These are phyloP conservation scores for Forsythia viridissima DNA, from an alignment of 257 asterid species.

Conservation along the genomic window DNA sequence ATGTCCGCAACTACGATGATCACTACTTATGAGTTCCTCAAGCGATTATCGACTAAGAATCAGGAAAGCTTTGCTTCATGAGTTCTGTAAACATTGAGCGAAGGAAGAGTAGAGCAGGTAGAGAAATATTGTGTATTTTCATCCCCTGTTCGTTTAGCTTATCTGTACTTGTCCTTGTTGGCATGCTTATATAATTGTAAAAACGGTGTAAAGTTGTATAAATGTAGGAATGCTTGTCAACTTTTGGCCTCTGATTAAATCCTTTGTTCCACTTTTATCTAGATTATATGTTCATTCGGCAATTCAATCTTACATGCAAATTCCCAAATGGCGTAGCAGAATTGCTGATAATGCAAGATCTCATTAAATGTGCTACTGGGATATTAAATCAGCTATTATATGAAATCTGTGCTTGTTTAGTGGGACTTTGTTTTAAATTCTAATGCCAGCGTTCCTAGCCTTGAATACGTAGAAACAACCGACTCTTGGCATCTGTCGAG, in stretches of 20 bases:
- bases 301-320: not conserved
- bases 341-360: not conserved
- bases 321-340: not conserved
- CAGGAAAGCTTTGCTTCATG: conserved; percentile 50
- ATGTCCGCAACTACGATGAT: conserved; percentile 96
- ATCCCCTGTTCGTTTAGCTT: conserved; percentile 19
- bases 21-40: conserved; percentile 95
- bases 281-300: not conserved
- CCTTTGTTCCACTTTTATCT: not conserved
- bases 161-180: not conserved
- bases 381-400: conserved; percentile 7
- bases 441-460: not conserved
- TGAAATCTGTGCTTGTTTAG: not conserved
- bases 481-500: not conserved
- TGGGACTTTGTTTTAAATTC: not conserved
- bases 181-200: conserved; percentile 21
- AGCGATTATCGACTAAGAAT: conserved; percentile 78
- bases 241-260: conserved; percentile 14
- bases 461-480: not conserved
- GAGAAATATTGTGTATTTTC: conserved; percentile 26
- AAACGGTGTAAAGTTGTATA: conserved; percentile 37
- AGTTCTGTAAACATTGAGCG: conserved; percentile 24
- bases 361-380: conserved; percentile 7
- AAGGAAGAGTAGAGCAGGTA: conserved; percentile 22
- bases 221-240: conserved; percentile 33